phyloP scores from a whole-genome alignment of 208 protist genomes.

The Leishmania tarentolae region DNA sequence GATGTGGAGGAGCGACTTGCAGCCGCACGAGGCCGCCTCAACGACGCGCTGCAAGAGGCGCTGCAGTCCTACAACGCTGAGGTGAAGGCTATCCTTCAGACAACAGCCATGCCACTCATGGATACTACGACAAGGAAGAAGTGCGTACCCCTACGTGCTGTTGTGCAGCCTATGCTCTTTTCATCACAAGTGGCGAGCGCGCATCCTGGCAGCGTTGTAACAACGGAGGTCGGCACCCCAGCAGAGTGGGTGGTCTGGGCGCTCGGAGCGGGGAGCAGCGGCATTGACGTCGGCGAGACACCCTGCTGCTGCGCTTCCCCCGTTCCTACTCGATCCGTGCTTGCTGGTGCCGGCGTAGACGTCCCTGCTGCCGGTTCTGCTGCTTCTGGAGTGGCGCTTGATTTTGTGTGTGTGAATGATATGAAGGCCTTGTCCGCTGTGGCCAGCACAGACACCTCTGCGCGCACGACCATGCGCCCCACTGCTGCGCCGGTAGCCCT shows the following conservation, averaged over 20 bases:
- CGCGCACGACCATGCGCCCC: slow-evolving; percentile 15
- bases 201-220: neutral
- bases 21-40: slow-evolving; percentile 15
- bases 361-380: neutral
- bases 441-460: slow-evolving; percentile 15
- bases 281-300: neutral
- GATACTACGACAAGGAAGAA: neutral
- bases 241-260: neutral
- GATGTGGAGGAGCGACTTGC: neutral
- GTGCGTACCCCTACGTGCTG: slow-evolving; percentile 8
- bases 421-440: neutral
- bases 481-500: neutral
- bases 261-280: neutral
- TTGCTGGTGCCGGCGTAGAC: neutral
- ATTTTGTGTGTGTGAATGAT: neutral
- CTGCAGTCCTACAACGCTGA: slow-evolving; percentile 20
- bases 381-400: neutral
- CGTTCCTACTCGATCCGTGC: neutral
- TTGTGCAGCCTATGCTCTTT: slow-evolving; percentile 6
- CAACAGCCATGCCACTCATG: neutral
- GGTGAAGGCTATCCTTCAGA: neutral
- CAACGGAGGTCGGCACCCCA: neutral
- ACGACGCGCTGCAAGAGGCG: slow-evolving; percentile 8
- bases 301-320: neutral
- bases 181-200: neutral